These are phyloP conservation scores for Ophiostoma australiae DNA, from an alignment of 2,329 filamentous ascomycete genomes.

Conservation along the genomic window DNA sequence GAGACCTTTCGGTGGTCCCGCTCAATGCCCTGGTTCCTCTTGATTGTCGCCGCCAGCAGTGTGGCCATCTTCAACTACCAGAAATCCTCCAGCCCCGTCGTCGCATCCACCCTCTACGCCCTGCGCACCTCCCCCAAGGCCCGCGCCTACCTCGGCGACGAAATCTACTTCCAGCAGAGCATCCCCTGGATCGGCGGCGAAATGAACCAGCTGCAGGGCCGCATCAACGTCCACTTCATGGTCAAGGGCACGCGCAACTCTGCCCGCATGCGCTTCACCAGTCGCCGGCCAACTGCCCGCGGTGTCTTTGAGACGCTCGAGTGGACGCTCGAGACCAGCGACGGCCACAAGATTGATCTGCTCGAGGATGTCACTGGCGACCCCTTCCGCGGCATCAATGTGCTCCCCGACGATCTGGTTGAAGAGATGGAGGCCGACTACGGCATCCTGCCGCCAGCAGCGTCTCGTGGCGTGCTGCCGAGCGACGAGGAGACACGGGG, in stretches of 20 bases:
- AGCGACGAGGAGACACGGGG: conserved; percentile 37
- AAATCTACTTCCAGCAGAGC: conserved; percentile 73
- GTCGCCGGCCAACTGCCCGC: conserved; percentile 58
- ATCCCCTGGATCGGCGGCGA: conserved; percentile 81
- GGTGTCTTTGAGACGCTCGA: conserved; percentile 77
- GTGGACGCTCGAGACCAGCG: conserved; percentile 74
- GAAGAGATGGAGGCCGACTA: conserved; percentile 36
- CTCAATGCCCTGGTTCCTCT: conserved; percentile 75
- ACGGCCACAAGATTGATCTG: conserved; percentile 62
- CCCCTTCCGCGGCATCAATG: conserved; percentile 27
- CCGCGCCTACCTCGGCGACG: conserved; percentile 74
- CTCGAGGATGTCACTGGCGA: conserved; percentile 52
- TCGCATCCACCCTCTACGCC: conserved; percentile 86
- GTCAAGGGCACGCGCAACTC: conserved; percentile 71
- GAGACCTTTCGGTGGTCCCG: conserved; percentile 58
- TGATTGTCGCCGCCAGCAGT: conserved; percentile 64
- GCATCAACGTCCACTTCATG: conserved; percentile 79
- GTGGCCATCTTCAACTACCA: conserved; percentile 99
- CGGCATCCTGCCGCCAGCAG: conserved; percentile 19
- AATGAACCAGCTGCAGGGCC: conserved; percentile 89
- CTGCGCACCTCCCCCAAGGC: conserved; percentile 74
- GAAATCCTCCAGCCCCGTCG: conserved; percentile 79
- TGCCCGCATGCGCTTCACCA: conserved; percentile 76
- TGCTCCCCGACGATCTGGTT: conserved; percentile 29
- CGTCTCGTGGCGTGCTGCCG: conserved; percentile 14